Evolutionary conservation across 2,329 filamentous ascomycete species (phyloP).

Genomic region (Botryotinia convoluta): DNA sequence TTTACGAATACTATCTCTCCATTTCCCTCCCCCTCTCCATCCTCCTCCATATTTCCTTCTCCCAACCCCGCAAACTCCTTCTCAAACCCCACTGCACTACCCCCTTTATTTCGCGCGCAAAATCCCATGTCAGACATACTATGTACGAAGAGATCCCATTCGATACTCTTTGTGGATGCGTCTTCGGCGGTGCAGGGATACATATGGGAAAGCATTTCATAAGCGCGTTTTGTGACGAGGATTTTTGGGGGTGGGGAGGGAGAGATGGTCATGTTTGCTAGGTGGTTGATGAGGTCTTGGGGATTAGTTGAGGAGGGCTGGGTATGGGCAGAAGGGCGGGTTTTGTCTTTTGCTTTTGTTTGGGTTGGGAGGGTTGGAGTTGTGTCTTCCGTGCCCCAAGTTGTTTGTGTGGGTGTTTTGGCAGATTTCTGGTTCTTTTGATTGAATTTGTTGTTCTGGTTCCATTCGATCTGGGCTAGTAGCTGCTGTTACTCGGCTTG

Average conservation of each 20-base stretch:
- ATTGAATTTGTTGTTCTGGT: background rate
- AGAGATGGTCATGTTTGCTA: background rate
- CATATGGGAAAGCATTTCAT: background rate
- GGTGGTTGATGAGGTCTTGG: background rate
- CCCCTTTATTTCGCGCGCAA: constrained; percentile 2
- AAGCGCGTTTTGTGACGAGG: background rate
- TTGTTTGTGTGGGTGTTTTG: background rate
- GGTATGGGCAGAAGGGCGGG: background rate
- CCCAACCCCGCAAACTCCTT: background rate
- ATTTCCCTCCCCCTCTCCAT: background rate
- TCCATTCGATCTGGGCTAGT: background rate
- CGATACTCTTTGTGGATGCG: background rate
- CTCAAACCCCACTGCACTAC: constrained; percentile 7
- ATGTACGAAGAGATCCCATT: constrained; percentile 9
- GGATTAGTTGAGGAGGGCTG: accelerated
- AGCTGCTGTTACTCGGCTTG: background rate
- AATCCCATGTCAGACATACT: constrained; percentile 21
- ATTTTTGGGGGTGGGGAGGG: background rate
- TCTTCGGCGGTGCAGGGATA: background rate
- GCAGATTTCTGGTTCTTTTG: background rate
- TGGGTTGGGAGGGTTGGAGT: background rate
- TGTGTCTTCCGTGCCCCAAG: background rate
- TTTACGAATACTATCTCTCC: background rate
- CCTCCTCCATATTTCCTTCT: too few species aligned
- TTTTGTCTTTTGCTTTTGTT: background rate